Evolutionary conservation across 2,329 filamentous ascomycete species (phyloP).

Genomic region (Epichloe typhina): DNA sequence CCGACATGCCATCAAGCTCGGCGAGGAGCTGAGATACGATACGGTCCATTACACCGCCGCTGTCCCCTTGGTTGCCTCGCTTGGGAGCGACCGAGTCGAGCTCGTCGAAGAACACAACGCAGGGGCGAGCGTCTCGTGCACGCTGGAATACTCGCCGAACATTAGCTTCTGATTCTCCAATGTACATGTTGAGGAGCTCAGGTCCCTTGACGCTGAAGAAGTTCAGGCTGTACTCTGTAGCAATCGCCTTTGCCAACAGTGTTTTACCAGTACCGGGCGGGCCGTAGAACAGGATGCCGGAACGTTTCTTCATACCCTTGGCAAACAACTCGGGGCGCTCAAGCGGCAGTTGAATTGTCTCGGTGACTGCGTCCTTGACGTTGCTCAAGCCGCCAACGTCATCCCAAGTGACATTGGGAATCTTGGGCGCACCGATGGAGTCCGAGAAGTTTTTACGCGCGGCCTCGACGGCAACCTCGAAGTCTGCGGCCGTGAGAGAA

Average conservation of each 20-base stretch:
- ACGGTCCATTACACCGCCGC: conserved; percentile 93
- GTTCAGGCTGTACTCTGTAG: conserved; percentile 85
- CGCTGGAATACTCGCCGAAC: conserved; percentile 81
- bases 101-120: conserved; percentile 89
- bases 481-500: conserved; percentile 69
- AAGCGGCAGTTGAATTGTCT: conserved; percentile 88
- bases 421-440: conserved; percentile 93
- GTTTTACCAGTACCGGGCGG: conserved; percentile 89
- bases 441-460: conserved; percentile 97
- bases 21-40: conserved; percentile 92
- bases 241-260: conserved; percentile 82
- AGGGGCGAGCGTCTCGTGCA: conserved; percentile 72
- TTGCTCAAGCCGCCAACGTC: conserved; percentile 88
- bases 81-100: conserved; percentile 90
- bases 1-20: conserved; percentile 95
- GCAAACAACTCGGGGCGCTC: conserved; percentile 88
- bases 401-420: conserved; percentile 91
- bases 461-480: conserved; percentile 86
- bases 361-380: conserved; percentile 92
- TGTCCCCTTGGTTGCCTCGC: conserved; percentile 92
- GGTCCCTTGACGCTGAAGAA: conserved; percentile 92
- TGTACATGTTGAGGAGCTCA: conserved; percentile 90
- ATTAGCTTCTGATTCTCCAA: conserved; percentile 86
- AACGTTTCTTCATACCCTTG: conserved; percentile 96
- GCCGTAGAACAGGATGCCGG: conserved; percentile 83